Percentiles rank a stretch among this genome's conserved stretches.
Evolutionary conservation across 306 rosid species (phyloP).

Genomic region (Cucurbita argyrosperma): DNA sequence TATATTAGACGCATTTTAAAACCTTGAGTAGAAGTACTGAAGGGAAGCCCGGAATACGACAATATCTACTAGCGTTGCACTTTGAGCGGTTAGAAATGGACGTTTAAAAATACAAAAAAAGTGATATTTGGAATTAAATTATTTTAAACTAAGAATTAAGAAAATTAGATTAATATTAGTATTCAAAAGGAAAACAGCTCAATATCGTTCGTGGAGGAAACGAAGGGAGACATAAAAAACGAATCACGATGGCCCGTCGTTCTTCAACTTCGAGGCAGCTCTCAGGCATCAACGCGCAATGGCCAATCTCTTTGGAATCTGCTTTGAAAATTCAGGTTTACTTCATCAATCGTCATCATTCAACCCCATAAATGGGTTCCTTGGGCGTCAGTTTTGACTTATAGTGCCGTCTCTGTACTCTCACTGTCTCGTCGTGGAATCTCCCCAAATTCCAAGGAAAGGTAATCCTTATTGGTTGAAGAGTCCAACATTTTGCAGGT

Average conservation of each 20-base stretch:
- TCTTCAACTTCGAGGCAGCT: not conserved
- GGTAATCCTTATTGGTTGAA: not conserved
- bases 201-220: too few relatives aligned
- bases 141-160: too few relatives aligned
- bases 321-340: not conserved
- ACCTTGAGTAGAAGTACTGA: too few relatives aligned
- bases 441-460: not conserved
- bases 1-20: too few relatives aligned
- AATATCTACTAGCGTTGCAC: too few relatives aligned
- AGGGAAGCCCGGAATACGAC: too few relatives aligned
- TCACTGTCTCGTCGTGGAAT: not conserved
- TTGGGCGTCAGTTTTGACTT: not conserved
- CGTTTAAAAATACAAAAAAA: too few relatives aligned
- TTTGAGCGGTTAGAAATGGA: too few relatives aligned
- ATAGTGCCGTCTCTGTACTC: not conserved
- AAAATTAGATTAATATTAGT: too few relatives aligned
- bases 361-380: not conserved
- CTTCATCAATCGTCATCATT: too few relatives aligned
- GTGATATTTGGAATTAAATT: too few relatives aligned
- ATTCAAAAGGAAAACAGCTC: too few relatives aligned
- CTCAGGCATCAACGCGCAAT: not conserved
- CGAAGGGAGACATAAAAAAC: not conserved
- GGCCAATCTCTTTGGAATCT: not conserved
- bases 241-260: not conserved
- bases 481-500: not conserved